Evolutionary conservation across 768 basidiomycete species (phyloP).

Genomic region (Tulasnella sp.): DNA sequence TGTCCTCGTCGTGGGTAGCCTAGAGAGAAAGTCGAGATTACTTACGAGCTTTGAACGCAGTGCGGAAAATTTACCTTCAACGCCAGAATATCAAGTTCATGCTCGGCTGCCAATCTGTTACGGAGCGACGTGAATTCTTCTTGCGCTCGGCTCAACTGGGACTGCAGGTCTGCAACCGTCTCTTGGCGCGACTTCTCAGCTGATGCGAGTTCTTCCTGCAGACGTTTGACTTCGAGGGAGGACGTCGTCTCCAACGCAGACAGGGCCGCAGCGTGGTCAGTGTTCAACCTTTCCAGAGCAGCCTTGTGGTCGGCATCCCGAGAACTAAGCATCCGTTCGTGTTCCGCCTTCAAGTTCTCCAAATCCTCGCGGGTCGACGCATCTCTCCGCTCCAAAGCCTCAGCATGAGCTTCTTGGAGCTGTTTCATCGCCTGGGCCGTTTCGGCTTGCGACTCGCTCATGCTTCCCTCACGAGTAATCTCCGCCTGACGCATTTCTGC

Average conservation of each 20-base stretch:
- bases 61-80: slow-evolving; percentile 2
- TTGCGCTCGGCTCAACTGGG: slow-evolving; percentile 23
- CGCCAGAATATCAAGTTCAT: slow-evolving; percentile 14
- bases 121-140: slow-evolving; percentile 24
- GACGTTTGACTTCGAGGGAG: slow-evolving; percentile 38
- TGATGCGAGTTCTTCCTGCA: slow-evolving; percentile 39
- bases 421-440: slow-evolving; percentile 47
- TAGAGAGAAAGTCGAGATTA: slow-evolving; percentile 30
- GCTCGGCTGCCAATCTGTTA: slow-evolving; percentile 23
- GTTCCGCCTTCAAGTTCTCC: slow-evolving; percentile 52
- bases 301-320: slow-evolving; percentile 48
- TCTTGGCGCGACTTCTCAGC: slow-evolving; percentile 30
- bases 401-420: slow-evolving; percentile 60
- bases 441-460: slow-evolving; percentile 62
- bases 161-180: slow-evolving; percentile 25
- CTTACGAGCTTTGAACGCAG: no score
- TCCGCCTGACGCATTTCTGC: slow-evolving; percentile 61
- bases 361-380: slow-evolving; percentile 49
- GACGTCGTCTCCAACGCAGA: slow-evolving; percentile 42
- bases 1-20: slow-evolving; percentile 37
- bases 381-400: slow-evolving; percentile 56
- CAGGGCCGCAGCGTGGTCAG: slow-evolving; percentile 17
- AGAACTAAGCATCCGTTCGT: slow-evolving; percentile 38
- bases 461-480: slow-evolving; percentile 57
- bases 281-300: slow-evolving; percentile 17